phyloP scores from a whole-genome alignment of 2,329 filamentous ascomycete genomes.

The Volutella citrinella region DNA sequence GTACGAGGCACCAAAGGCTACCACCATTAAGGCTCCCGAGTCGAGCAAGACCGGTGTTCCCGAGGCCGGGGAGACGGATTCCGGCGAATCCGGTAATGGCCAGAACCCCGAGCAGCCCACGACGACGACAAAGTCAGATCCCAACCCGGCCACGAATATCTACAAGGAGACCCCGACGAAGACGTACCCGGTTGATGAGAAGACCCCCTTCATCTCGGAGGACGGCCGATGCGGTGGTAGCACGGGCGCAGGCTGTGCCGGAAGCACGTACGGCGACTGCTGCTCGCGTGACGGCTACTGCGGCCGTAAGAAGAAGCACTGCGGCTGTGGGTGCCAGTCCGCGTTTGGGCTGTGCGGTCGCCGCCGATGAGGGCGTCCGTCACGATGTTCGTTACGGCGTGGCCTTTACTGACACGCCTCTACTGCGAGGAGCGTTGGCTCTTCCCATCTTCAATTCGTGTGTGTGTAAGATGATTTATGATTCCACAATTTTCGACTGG shows the following conservation, averaged over 20 bases:
- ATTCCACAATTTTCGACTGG: too few relatives aligned
- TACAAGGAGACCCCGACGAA: conserved; percentile 7
- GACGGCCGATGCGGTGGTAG: conserved; percentile 40
- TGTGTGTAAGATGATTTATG: too few relatives aligned
- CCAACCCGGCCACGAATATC: not conserved
- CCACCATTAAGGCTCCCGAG: conserved; percentile 3
- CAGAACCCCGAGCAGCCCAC: too few relatives aligned
- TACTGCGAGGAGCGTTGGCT: too few relatives aligned
- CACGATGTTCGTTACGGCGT: too few relatives aligned
- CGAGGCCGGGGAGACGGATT: conserved; percentile 13
- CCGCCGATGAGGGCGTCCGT: too few relatives aligned
- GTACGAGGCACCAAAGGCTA: conserved; percentile 1
- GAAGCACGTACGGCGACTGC: conserved; percentile 41
- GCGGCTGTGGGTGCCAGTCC: conserved; percentile 34
- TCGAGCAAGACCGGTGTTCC: conserved; percentile 7
- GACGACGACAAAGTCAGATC: not conserved
- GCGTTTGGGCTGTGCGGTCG: conserved; percentile 34
- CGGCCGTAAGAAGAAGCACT: conserved; percentile 33
- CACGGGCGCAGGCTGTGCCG: conserved; percentile 38
- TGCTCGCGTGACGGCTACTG: conserved; percentile 41
- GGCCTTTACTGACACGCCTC: too few relatives aligned
- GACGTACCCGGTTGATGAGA: conserved; percentile 6
- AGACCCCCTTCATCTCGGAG: conserved; percentile 26
- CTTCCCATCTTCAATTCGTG: too few relatives aligned
- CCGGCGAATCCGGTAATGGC: too few relatives aligned